phyloP scores from a whole-genome alignment of 129 eudicot species.

The Helianthus annuus region HanXRQr2.0-SUNRISE NC_035442.2:38796537-38797036 shows the following conservation, averaged over 20 bases:
- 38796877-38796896: constrained; percentile 75
- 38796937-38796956: constrained; percentile 50
- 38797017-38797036: constrained; percentile 66
- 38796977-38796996: constrained; percentile 28
- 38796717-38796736: constrained; percentile 45
- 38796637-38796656: constrained; percentile 39
- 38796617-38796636: constrained; percentile 39
- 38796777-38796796: constrained; percentile 95
- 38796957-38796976: constrained; percentile 39
- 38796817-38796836: constrained; percentile 87
- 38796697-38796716: constrained; percentile 15
- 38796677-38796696: constrained; percentile 40
- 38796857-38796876: constrained; percentile 78
- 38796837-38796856: constrained; percentile 66
- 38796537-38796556: background rate
- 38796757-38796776: constrained; percentile 96
- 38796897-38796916: constrained; percentile 87
- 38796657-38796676: constrained; percentile 32
- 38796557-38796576: background rate
- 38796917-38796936: constrained; percentile 87
- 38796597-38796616: constrained; percentile 47
- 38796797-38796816: constrained; percentile 83
- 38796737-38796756: constrained; percentile 59
- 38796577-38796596: constrained; percentile 48
- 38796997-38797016: constrained; percentile 37